These are phyloP conservation scores for Zoysia pacifica DNA, from an alignment of 176 grass and related monocot species.

Conservation along the genomic window DNA sequence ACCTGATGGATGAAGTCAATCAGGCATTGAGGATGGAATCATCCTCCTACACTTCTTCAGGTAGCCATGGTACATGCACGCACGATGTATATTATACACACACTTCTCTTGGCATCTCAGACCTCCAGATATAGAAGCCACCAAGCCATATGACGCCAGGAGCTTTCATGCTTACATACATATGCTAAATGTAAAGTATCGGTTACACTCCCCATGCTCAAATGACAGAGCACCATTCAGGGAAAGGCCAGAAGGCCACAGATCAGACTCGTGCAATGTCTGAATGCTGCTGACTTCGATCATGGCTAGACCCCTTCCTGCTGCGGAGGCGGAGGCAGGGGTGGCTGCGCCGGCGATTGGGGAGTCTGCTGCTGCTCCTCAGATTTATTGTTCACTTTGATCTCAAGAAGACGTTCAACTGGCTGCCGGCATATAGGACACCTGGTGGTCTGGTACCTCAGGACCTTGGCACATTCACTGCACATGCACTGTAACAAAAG, in stretches of 20 bases:
- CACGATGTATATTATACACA: constrained; percentile 35
- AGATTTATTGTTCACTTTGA: constrained; percentile 80
- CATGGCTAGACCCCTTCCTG: constrained; percentile 46
- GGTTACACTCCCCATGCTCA: constrained; percentile 41
- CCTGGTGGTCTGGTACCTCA: constrained; percentile 86
- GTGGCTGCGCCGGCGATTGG: constrained; percentile 10
- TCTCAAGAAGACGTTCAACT: constrained; percentile 84
- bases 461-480: constrained; percentile 92
- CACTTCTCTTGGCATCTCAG: constrained; percentile 28
- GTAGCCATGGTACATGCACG: constrained; percentile 47
- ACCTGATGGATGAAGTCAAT: constrained; percentile 6
- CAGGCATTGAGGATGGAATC: constrained; percentile 3
- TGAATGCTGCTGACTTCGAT: not conserved
- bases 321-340: not conserved
- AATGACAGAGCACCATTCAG: constrained; percentile 25
- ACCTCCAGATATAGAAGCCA: constrained; percentile 10
- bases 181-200: constrained; percentile 37
- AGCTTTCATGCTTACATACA: constrained; percentile 45
- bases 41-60: constrained; percentile 42
- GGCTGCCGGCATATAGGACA: constrained; percentile 97
- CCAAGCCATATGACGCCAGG: constrained; percentile 30
- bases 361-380: constrained; percentile 58
- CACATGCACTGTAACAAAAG: constrained; percentile 84
- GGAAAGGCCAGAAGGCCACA: constrained; percentile 33
- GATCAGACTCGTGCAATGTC: constrained; percentile 46